Base-by-base conservation (phyloP, 148 eudicot species). In the Hydrangea macrophylla region DNA sequence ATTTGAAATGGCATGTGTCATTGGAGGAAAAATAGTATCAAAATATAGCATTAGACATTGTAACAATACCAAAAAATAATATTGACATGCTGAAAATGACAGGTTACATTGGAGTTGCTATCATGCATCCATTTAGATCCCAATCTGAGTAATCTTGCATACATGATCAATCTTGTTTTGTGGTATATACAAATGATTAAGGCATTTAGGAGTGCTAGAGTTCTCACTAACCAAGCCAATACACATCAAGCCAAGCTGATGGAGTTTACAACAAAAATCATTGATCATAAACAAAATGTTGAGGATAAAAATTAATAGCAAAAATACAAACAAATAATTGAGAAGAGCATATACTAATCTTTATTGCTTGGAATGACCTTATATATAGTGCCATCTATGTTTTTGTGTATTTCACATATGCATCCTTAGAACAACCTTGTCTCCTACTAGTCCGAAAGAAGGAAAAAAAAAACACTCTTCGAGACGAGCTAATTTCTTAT, bases 291-390 rank as follows among this genome's bases (percentile, higher is more conserved):
- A 18, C 37, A 51, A 26, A n/a, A 33, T 55, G 36, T 24, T 5
- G 22, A 18, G 15, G 10, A 42, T 30, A 37, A 42, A 18, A 8
- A 39, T 25, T 57, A n/a, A 58, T 37, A 10, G n/a, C 7, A 42
- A 53, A 53, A 42, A 51, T 60, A 60, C 55, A 42, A 51, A 15
- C 60, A 25, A 74, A 67, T 74, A 60, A 74, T 68, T 74, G 77
- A 55, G 64, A 53, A 30, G 62, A 70, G 51, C 60, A 70, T 26
- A 50, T 36, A 39, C 60, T 20, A 61, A 1, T 37, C n/a, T 17
- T 2, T 33, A 20, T 30, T 17, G 7, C 67, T 24, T 24, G 9
- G 20, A 35, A 8, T 39, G 13, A 7, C 60, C 26, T 58, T 72
- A 64, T 62, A 8, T 40, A 56, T 72, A 48, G 53, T 48, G n/a